Conservation (phyloP, 2,329 filamentous ascomycete species). For the Fusarium poae region DNA sequence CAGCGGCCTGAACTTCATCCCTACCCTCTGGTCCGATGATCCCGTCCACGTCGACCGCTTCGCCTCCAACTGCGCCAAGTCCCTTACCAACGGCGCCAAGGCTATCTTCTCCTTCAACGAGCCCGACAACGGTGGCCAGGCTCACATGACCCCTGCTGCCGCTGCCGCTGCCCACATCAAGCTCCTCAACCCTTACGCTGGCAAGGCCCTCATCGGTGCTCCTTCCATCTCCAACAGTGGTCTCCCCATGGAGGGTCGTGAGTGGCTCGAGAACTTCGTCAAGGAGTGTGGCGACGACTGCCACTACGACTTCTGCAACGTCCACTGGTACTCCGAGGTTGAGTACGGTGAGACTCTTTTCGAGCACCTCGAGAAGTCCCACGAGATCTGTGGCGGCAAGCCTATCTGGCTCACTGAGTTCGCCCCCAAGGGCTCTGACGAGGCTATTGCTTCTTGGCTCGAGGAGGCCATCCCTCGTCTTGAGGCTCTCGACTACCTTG, state of each 20-base stretch:
- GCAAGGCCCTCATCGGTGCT: conserved; percentile 66
- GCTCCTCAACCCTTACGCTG: conserved; percentile 68
- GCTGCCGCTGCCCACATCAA: conserved; percentile 67
- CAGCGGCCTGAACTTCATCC: conserved; percentile 68
- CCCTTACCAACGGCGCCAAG: conserved; percentile 66
- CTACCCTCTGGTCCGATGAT: conserved; percentile 73
- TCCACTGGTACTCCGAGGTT: conserved; percentile 73
- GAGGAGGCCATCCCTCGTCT: conserved; percentile 61
- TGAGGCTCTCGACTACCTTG: conserved; percentile 64
- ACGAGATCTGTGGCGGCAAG: conserved; percentile 59
- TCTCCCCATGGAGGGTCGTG: conserved; percentile 62
- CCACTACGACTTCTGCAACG: conserved; percentile 69
- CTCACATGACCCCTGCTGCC: conserved; percentile 65
- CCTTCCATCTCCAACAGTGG: conserved; percentile 74
- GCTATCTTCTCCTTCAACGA: conserved; percentile 79
- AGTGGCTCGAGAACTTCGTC: conserved; percentile 69
- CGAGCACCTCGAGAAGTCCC: conserved; percentile 63
- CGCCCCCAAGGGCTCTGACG: conserved; percentile 61
- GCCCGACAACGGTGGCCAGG: conserved; percentile 72
- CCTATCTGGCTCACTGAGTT: conserved; percentile 76
- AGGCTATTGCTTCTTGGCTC: conserved; percentile 63
- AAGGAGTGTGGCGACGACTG: conserved; percentile 63
- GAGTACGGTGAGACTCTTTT: conserved; percentile 65
- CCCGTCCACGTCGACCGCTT: conserved; percentile 62
- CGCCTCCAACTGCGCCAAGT: conserved; percentile 62